Conservation (phyloP, 1,284 basidiomycete species). For the Vanrija humicola region DNA sequence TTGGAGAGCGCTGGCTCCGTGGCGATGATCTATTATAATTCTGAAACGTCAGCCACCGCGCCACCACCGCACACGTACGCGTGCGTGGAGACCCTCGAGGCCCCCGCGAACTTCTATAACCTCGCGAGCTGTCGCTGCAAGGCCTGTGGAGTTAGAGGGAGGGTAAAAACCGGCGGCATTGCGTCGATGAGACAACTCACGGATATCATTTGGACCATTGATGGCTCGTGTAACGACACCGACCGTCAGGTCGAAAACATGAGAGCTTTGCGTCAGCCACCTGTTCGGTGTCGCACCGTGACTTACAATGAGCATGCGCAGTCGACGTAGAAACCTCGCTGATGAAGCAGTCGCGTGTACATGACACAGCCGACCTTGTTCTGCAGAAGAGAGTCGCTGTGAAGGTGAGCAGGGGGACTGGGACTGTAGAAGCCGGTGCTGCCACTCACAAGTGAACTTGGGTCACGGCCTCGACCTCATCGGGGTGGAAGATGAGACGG, state of each 20-base stretch:
- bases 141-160: not conserved
- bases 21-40: too few relatives aligned
- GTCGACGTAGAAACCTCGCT: constrained; percentile 34
- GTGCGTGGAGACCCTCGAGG: not conserved
- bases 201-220: constrained; percentile 20
- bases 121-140: constrained; percentile 38
- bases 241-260: constrained; percentile 23
- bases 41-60: too few relatives aligned
- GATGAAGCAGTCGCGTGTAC: constrained; percentile 31
- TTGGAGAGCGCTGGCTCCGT: too few relatives aligned
- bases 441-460: constrained; percentile 37
- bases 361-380: constrained; percentile 33
- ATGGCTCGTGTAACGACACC: constrained; percentile 24
- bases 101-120: constrained; percentile 29
- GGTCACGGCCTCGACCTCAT: constrained; percentile 29
- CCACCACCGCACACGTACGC: too few relatives aligned
- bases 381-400: constrained; percentile 22
- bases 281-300: not conserved
- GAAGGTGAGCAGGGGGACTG: not conserved
- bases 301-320: constrained; percentile 28
- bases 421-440: not conserved
- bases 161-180: not conserved
- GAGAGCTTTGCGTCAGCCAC: constrained; percentile 14
- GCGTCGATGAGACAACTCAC: constrained; percentile 4
- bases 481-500: constrained; percentile 38